These are phyloP conservation scores for Plasmodium yoelii DNA, from an alignment of 169 alveolate genomes.

Conservation along the genomic window DNA sequence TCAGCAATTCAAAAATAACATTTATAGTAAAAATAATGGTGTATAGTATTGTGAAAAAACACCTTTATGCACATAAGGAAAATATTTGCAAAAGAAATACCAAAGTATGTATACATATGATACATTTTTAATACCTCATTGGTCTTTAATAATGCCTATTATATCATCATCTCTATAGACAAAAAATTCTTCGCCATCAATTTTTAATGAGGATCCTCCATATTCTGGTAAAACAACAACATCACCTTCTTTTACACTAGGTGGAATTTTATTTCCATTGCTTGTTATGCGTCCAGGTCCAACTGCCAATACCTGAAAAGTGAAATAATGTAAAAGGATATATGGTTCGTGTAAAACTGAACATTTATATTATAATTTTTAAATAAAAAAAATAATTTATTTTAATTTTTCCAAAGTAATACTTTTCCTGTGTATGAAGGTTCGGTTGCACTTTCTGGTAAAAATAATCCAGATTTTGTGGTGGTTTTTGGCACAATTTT, in stretches of 20 bases:
- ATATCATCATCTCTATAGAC: slow-evolving; percentile 90
- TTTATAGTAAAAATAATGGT: too few relatives aligned
- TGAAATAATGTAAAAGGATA: background rate
- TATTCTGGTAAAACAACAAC: slow-evolving; percentile 91
- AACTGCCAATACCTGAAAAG: slow-evolving; percentile 82
- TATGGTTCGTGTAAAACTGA: background rate
- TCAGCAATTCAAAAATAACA: too few relatives aligned
- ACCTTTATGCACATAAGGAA: too few relatives aligned
- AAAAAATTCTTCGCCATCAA: slow-evolving; percentile 88
- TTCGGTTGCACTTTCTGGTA: slow-evolving; percentile 88
- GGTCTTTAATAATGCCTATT: slow-evolving; percentile 82
- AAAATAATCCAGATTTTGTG: slow-evolving; percentile 88
- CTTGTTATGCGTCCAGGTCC: slow-evolving; percentile 81
- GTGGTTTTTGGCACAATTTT: slow-evolving; percentile 84
- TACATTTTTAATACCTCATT: slow-evolving; percentile 6
- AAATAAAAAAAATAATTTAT: slow-evolving; percentile 1
- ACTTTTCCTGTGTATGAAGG: slow-evolving; percentile 86
- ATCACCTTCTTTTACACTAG: slow-evolving; percentile 88
- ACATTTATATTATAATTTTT: background rate
- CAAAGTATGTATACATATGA: background rate
- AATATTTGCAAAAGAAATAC: too few relatives aligned
- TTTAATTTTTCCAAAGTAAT: background rate
- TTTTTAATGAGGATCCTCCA: slow-evolving; percentile 89
- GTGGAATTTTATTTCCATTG: slow-evolving; percentile 82
- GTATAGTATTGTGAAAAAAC: too few relatives aligned